Evolutionary conservation across 768 basidiomycete genomes (phyloP).

Genomic region (Leccinellum luteum): DNA sequence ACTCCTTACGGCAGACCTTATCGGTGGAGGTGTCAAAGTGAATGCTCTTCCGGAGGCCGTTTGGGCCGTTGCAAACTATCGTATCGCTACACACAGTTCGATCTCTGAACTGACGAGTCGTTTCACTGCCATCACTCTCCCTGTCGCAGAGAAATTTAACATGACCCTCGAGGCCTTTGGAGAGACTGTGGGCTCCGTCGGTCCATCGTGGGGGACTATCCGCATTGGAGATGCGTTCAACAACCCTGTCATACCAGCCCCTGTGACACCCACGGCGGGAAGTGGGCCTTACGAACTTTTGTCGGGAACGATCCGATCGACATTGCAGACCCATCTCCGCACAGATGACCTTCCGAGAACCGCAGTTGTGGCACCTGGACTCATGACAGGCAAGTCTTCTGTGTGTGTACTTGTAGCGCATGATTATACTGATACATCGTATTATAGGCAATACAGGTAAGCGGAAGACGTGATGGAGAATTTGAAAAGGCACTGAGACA

Average conservation of each 20-base stretch:
- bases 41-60: slow-evolving; percentile 46
- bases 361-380: slow-evolving; percentile 37
- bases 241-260: slow-evolving; percentile 38
- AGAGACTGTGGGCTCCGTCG: slow-evolving; percentile 20
- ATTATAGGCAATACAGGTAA: slow-evolving; percentile 24
- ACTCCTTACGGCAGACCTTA: slow-evolving; percentile 36
- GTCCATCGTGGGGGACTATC: slow-evolving; percentile 35
- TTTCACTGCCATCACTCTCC: slow-evolving; percentile 7
- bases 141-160: slow-evolving; percentile 34
- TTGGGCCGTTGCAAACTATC: slow-evolving; percentile 35
- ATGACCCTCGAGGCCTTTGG: slow-evolving; percentile 43
- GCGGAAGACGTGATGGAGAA: slow-evolving; percentile 12
- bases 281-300: slow-evolving; percentile 39
- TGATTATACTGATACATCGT: slow-evolving; percentile 1
- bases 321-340: slow-evolving; percentile 33
- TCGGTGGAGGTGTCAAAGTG: slow-evolving; percentile 42
- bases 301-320: slow-evolving; percentile 42
- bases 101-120: slow-evolving; percentile 9
- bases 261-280: slow-evolving; percentile 38
- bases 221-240: slow-evolving; percentile 37
- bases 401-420: not conserved
- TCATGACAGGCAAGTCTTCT: slow-evolving; percentile 15
- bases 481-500: slow-evolving; percentile 15
- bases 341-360: slow-evolving; percentile 21
- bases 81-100: slow-evolving; percentile 33